Evolutionary conservation across 179 eudicot genomes (phyloP), one percentile per base, ranked within the genome.

Genomic region (Nepenthes alata): DNA sequence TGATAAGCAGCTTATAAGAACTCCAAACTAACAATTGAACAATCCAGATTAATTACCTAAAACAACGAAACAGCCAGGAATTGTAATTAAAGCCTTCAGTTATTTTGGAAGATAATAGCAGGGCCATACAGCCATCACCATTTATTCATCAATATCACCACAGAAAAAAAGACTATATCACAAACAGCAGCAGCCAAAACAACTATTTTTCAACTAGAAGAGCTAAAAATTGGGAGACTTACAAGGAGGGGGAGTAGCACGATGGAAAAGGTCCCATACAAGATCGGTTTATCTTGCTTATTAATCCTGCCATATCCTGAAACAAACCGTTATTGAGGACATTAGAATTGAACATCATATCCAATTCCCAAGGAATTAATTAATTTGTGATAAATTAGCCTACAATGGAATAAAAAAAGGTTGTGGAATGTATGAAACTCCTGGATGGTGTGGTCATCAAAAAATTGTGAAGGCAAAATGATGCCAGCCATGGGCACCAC

Each of bases 251-350:
- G 69, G 98, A 93, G 66, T 86, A 93, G 66, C 98, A 89, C 25
- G 96, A 78, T 67, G 98, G 98, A 73, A 91, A 54, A 51, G 98
- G 98, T 64, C 96, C 98, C 66, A 93, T 93, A 25, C 93, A 93
- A 4, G 96, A 89, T 63, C 98, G 77, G 72, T 93, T 89, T 71
- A 93, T 83, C 85, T 93, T 93, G 71, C 96, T 93, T 69, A 93
- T 93, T 68, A 93, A 74, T 62, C 98, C 98, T 16, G 98, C 96
- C 98, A 93, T 93, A 77, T 93, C 98, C 98, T 93, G 85, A 61
- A 75, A 79, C 59, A 71, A 61, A 63, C 13, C 53, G 11, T 38
- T 5, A 35, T 39, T 14, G 39, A 55, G 38, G 49, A 39, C 35
- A 60, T 60, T 60, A 58, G 53, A 48, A 37, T 34, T 3, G 47